Conservation (phyloP, 2,329 filamentous ascomycete genomes). For the Chalaropsis ovoidea region DNA sequence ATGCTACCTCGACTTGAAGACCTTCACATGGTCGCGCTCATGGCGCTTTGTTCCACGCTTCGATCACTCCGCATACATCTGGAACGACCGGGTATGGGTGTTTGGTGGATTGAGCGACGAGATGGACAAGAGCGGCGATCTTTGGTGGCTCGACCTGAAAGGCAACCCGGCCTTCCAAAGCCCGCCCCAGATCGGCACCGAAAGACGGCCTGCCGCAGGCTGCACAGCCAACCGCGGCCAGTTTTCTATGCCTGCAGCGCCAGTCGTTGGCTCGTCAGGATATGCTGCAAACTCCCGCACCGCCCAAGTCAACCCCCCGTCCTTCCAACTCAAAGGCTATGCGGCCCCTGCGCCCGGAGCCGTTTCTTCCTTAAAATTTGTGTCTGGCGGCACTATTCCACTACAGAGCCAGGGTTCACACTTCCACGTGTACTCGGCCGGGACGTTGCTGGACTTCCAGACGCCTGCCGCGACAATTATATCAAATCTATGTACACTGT, state of each 20-base stretch:
- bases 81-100: conserved; percentile 85
- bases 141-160: conserved; percentile 96
- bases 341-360: conserved; percentile 78
- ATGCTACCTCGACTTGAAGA: conserved; percentile 92
- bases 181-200: conserved; percentile 46
- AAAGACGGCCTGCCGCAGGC: conserved; percentile 38
- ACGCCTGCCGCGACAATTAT: conserved; percentile 83
- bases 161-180: conserved; percentile 77
- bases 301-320: conserved; percentile 55
- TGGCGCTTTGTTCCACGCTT: conserved; percentile 95
- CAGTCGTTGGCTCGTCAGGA: conserved; percentile 49
- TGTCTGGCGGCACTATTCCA: conserved; percentile 75
- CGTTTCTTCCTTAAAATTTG: conserved; percentile 82
- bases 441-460: conserved; percentile 84
- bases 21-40: conserved; percentile 90
- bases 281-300: conserved; percentile 60
- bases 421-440: conserved; percentile 90
- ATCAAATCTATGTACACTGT: conserved; percentile 79
- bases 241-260: conserved; percentile 33
- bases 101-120: conserved; percentile 91
- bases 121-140: conserved; percentile 91
- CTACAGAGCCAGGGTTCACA: conserved; percentile 85
- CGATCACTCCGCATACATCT: conserved; percentile 91
- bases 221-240: conserved; percentile 34
- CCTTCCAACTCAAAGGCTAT: conserved; percentile 60